Evolutionary conservation across 192 early-diverging fungal genomes (phyloP), one percentile per base, ranked within the genome.

Genomic region (Mortierella alpina): DNA sequence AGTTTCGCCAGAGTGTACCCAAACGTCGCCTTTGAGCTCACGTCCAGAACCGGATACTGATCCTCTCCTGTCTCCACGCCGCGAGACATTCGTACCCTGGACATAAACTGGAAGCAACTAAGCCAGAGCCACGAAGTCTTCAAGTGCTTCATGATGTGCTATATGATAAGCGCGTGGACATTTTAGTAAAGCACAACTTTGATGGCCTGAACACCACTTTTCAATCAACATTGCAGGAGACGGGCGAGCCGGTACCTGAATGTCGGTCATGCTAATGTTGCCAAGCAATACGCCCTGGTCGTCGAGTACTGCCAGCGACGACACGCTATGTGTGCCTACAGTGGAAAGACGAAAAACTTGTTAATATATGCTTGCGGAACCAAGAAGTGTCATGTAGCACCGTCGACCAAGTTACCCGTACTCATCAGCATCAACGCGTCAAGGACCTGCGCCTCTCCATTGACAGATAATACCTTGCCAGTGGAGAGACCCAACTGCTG

Each of bases 1-100:
- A 96, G 82, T 73, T 95, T 95, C 46, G 89, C 89, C 54, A 95
- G 81, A 8, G 92, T 86, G 39, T 89, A 91, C 9, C 91, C 85
- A 56, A 96, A 84, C 0, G 92, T 91, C 0, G 93, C 91, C 46
- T 89, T 86, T 8, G 88, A 78, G 17, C 86, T 84, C 2, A 94
- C 94, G 54, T 93, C 91, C 73, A 96, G 90, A 5, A 96, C 91
- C 0, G 95, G 92, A 14, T 87, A 74, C 20, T 87, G 86, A 58
- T 92, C 91, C 53, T 80, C 70, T 6, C 77, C 77, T 2, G 40
- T 72, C 49, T 80, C 77, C 4, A 80, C 70, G 13, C 77, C 77
- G 18, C 57, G 70, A 7, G 51, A 20, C 40, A 55, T 14, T n/a
- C 70, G 63, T 40, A 80, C 55, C 59, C 68, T 80, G 18, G 69